Base-by-base conservation (phyloP, 371 early-diverging fungal species). In the Blastocladiella emersonii region DNA sequence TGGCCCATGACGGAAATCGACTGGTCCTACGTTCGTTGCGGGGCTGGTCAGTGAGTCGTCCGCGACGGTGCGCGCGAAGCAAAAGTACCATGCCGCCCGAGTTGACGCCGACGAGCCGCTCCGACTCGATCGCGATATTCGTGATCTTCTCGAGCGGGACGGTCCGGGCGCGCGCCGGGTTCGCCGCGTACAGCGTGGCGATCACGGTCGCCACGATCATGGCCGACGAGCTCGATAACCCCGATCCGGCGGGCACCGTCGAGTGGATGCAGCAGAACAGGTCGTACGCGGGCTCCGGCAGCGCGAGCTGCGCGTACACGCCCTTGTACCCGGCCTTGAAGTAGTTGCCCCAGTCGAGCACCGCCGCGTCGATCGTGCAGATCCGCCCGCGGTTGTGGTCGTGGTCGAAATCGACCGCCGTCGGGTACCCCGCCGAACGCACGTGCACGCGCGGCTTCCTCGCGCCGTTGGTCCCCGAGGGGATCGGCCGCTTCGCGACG, bases 211-310 rank as follows among this genome's bases (percentile, higher is more conserved):
- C 81, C 71, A 88, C 88, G 19, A 89, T 89, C 65, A 92, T 85
- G 0, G 95, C 91, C 6, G 92, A 85, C 10, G 86, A 85, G 5
- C 88, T 87, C 19, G 91, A 91, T 30, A 94, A 78, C 53, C 95
- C 95, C 25, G 88, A 82, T 25, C 92, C 92, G 21, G 86, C 76
- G 19, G 93, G 92, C 15, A 94, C 86, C 43, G 74, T 85, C 27
- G 92, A 91, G 64, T 88, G 86, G 36, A 91, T 77, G 62, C 87
- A 70, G 55, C 82, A 72, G 41, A 71, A 72, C 75, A 93, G 79
- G 34, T 87, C n/a, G 49, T 49, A 23, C 7, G 4, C 35, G 6
- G 59, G 62, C 21, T 4, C 27, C 8, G 62, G 10, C 23, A 57
- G 34, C 34, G 8, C 36, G 19, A 57, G 17, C 7, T 56, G 10